phyloP scores from a whole-genome alignment of 2,329 filamentous ascomycete genomes.

The Metarhizium album region DNA sequence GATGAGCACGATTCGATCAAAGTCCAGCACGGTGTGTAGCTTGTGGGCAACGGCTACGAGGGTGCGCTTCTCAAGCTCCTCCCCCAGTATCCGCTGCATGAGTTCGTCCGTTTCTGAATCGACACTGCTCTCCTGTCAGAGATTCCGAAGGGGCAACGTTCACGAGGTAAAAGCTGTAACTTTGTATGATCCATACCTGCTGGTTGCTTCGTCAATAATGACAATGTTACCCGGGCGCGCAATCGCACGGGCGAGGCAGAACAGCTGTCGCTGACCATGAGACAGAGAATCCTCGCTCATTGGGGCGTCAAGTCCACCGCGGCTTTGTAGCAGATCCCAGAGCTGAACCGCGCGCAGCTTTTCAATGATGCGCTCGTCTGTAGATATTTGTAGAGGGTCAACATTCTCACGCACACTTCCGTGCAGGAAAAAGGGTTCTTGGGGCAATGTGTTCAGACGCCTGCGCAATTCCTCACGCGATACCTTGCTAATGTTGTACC shows the following conservation, averaged over 20 bases:
- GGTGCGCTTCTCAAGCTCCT: conserved; percentile 33
- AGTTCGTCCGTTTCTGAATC: conserved; percentile 22
- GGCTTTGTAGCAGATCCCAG: conserved; percentile 3
- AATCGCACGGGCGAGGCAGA: conserved; percentile 19
- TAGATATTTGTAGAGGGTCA: conserved; percentile 5
- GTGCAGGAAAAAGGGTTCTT: conserved; percentile 10
- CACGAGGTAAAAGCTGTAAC: not conserved
- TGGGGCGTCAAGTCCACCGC: not conserved
- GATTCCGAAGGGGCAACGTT: not conserved
- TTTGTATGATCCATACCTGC: not conserved
- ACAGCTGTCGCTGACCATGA: conserved; percentile 10
- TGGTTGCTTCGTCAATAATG: conserved; percentile 3
- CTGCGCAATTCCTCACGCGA: conserved; percentile 9
- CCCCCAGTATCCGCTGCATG: conserved; percentile 21
- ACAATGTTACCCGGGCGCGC: conserved; percentile 1
- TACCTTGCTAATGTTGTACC: conserved; percentile 7
- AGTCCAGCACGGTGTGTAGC: conserved; percentile 36
- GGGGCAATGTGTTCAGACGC: conserved; percentile 11
- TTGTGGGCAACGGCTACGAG: conserved; percentile 35
- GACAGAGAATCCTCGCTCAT: not conserved
- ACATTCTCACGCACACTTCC: conserved; percentile 11
- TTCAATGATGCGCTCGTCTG: conserved; percentile 4
- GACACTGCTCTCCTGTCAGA: conserved; percentile 15
- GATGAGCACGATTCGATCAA: conserved; percentile 52
- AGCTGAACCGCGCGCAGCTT: conserved; percentile 8